Percentiles rank a stretch among this genome's conserved stretches.
These are phyloP conservation scores for Podila epigama DNA, from an alignment of 192 early-diverging fungal species.

Conservation along the genomic window DNA sequence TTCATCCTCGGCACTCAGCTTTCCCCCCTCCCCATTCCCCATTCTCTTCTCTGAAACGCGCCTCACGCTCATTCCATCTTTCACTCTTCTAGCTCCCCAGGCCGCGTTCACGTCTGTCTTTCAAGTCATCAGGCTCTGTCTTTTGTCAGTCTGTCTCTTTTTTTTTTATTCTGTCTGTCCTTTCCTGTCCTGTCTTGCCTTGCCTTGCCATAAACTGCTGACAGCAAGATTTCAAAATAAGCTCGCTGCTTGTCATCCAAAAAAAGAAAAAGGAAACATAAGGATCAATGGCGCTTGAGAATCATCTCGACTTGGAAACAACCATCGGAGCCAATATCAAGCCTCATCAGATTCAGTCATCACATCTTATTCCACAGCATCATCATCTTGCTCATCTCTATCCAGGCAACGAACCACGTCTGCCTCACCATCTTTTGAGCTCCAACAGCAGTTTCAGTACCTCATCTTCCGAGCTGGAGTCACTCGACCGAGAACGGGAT, in stretches of 20 bases:
- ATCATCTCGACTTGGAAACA: constrained; percentile 18
- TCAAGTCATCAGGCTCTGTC: neutral
- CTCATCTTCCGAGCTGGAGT: constrained; percentile 26
- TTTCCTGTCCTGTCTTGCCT: neutral
- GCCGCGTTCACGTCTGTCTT: neutral
- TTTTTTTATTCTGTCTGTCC: neutral
- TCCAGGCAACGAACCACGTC: constrained; percentile 1
- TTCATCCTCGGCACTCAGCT: too few species aligned
- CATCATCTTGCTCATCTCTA: constrained; percentile 2
- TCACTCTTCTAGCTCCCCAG: neutral
- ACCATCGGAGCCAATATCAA: constrained; percentile 20
- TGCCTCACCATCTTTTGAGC: constrained; percentile 5
- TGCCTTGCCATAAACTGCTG: neutral
- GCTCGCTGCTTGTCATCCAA: too few species aligned
- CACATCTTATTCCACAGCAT: neutral
- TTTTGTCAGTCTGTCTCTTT: neutral
- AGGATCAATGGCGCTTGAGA: constrained; percentile 28
- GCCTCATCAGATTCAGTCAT: constrained; percentile 1
- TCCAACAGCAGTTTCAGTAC: constrained; percentile 16
- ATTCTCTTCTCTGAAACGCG: too few species aligned
- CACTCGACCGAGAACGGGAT: neutral
- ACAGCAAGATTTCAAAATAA: neutral
- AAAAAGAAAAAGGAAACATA: neutral
- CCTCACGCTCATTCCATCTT: too few species aligned
- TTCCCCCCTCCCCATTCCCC: too few species aligned